Percentiles rank a stretch among this genome's conserved stretches.
Evolutionary conservation across 495 filamentous ascomycete species (phyloP).

Genomic region (Tuber melanosporum): DNA sequence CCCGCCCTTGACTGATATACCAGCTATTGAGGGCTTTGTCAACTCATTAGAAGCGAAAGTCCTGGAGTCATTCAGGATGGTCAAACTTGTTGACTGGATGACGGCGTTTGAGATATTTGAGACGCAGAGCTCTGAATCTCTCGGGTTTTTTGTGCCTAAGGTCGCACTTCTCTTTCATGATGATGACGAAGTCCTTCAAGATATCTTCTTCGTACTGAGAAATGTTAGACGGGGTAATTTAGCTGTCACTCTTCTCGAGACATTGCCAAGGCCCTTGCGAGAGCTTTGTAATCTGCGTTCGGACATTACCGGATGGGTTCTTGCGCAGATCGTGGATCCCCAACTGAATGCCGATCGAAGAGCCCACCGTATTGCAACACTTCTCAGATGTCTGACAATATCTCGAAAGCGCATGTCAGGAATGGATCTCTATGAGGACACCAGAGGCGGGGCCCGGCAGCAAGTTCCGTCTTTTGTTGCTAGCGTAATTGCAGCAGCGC

Average conservation of each 20-base stretch:
- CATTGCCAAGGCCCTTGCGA: conserved; percentile 38
- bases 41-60: conserved; percentile 35
- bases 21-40: conserved; percentile 39
- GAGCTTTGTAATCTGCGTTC: conserved; percentile 39
- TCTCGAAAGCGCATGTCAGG: conserved; percentile 42
- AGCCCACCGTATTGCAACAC: conserved; percentile 36
- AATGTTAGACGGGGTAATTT: conserved; percentile 39
- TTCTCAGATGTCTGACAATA: conserved; percentile 39
- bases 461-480: conserved; percentile 43
- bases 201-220: conserved; percentile 40
- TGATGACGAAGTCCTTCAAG: conserved; percentile 41
- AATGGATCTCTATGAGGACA: conserved; percentile 42
- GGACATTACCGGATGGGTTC: conserved; percentile 40
- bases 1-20: conserved; percentile 23
- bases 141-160: conserved; percentile 43
- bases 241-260: conserved; percentile 32
- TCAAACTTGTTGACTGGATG: conserved; percentile 43
- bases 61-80: conserved; percentile 33
- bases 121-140: conserved; percentile 41
- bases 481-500: conserved; percentile 38
- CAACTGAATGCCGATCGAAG: conserved; percentile 36
- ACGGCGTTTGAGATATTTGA: conserved; percentile 43
- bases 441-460: conserved; percentile 34
- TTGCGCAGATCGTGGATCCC: conserved; percentile 40
- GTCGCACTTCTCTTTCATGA: conserved; percentile 39